These are phyloP conservation scores for Leccinum disarticulatum DNA, from an alignment of 768 basidiomycete species.

Conservation along the genomic window DNA sequence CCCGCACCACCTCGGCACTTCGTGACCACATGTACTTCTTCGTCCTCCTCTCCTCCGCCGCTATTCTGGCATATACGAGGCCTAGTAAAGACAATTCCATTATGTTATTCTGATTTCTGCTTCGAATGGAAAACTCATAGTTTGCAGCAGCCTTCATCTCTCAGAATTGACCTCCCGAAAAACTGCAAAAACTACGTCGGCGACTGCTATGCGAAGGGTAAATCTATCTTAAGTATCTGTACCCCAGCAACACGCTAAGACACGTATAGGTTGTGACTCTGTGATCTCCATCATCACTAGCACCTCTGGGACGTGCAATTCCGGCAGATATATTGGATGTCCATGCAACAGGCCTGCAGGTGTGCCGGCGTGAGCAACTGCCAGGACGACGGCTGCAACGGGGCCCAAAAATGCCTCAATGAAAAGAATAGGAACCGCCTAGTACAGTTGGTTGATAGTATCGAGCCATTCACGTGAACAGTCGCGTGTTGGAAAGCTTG, in stretches of 20 bases:
- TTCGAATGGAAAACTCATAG: not conserved
- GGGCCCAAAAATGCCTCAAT: not conserved
- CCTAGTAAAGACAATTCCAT: no score
- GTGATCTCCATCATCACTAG: not conserved
- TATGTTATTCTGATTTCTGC: not conserved
- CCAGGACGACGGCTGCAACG: not conserved
- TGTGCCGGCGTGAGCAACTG: not conserved
- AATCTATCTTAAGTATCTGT: not conserved
- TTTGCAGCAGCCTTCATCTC: not conserved
- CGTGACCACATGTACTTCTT: no score
- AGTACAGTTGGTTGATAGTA: no score
- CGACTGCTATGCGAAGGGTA: not conserved
- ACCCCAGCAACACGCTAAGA: not conserved
- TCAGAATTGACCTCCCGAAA: not conserved
- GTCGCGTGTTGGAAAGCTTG: no score
- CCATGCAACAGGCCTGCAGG: not conserved
- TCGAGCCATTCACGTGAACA: no score
- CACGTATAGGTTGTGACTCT: not conserved
- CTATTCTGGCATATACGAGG: no score
- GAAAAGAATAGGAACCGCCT: not conserved
- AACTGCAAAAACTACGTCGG: not conserved
- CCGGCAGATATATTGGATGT: not conserved
- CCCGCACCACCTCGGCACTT: no score
- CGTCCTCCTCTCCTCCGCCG: no score
- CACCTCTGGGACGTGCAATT: not conserved